Base-by-base conservation (phyloP, 2,329 filamentous ascomycete species). In the Venturia pyrina region DNA sequence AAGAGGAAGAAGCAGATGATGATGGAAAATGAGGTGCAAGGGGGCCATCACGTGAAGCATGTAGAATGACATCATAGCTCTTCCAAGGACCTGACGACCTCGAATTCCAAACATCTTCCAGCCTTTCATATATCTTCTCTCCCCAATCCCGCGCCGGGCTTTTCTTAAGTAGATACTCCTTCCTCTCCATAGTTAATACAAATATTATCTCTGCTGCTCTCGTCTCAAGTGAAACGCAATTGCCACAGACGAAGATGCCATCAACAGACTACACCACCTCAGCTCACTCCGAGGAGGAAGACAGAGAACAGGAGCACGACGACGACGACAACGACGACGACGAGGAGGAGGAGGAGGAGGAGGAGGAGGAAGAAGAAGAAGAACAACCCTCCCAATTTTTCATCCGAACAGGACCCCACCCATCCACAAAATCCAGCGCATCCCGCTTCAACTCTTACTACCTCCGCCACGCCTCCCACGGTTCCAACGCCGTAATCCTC, bases 401-500 rank as follows among this genome's bases (percentile, higher is more conserved):
- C 28, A 59, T 59, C 17, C 15, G 53, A 17, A 59, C 53, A n/a
- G 53, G 53, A n/a, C 53, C 53, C 32, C 53, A 59, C 19, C 53
- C 53, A 17, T 59, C 53, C 28, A 59, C 53, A 1, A 59, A 59
- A 37, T 59, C 53, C 28, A 59, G 53, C 53, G 53, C 53, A 5
- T 59, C 53, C 28, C 53, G 53, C 53, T 59, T 59, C 53, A 59
- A 59, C 53, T 59, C 53, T 1, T 59, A 59, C 13, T 59, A 59
- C 53, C 53, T 59, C 32, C 53, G 53, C 15, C 53, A 59, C 13
- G 53, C 53, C 28, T 34, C 28, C 15, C 53, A 59, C 53, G 53
- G 53, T 17, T 59, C 53, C 53, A 59, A 59, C 32, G 53, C 53
- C 53, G 53, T 59, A 8, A 59, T 59, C 7, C 53, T 59, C 53